These are phyloP conservation scores for Xylariaceae sp. DNA, from an alignment of 2,329 filamentous ascomycete species.

Conservation along the genomic window DNA sequence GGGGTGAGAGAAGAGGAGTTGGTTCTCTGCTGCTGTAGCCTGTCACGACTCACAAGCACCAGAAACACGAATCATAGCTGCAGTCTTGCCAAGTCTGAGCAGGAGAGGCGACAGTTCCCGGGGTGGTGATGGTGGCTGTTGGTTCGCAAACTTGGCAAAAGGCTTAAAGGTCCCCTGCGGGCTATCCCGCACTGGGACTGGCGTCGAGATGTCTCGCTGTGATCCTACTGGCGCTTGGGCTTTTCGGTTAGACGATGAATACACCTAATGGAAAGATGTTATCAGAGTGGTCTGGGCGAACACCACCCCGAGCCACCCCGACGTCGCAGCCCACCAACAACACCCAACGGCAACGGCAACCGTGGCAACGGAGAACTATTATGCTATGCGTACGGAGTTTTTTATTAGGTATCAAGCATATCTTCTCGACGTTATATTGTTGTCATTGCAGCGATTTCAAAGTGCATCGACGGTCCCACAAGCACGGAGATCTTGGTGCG, in stretches of 20 bases:
- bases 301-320: slow-evolving; percentile 1
- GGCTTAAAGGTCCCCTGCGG: slow-evolving; percentile 9
- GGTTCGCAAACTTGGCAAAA: slow-evolving; percentile 14
- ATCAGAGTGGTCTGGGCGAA: slow-evolving; percentile 3
- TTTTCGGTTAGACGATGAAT: slow-evolving; percentile 19
- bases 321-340: slow-evolving; percentile 9
- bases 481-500: neutral
- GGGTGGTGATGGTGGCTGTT: slow-evolving; percentile 5
- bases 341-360: neutral
- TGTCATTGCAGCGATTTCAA: neutral
- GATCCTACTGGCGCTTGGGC: slow-evolving; percentile 18
- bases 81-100: neutral
- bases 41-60: slow-evolving; percentile 10
- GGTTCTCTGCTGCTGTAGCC: neutral
- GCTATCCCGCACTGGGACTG: slow-evolving; percentile 13
- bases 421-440: neutral
- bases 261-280: slow-evolving; percentile 18
- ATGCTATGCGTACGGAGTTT: neutral
- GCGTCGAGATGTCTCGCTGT: slow-evolving; percentile 13
- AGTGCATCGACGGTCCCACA: neutral
- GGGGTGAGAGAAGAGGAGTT: neutral
- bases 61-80: slow-evolving; percentile 13
- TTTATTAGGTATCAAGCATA: neutral
- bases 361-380: neutral
- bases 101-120: neutral